Percentiles rank a stretch among this genome's conserved stretches.
Conservation (phyloP, 192 early-diverging fungal genomes). For the Mortierella claussenii region DNA sequence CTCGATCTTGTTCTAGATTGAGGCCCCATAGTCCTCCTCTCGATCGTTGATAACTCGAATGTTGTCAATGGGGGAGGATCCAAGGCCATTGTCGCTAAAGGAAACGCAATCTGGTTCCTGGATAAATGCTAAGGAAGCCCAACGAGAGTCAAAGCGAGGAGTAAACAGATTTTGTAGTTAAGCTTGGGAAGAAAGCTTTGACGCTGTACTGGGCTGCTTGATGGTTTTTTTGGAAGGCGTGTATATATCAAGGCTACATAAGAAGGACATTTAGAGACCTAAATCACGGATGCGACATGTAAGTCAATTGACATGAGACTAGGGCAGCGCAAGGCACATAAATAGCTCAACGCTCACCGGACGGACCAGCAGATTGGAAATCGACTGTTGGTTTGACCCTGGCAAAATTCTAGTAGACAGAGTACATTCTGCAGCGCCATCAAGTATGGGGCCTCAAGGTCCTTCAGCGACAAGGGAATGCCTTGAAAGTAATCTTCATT, state of each 20-base stretch:
- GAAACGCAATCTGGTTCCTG: conserved; percentile 44
- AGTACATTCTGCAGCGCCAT: conserved; percentile 26
- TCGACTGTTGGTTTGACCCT: not conserved
- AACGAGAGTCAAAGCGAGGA: conserved; percentile 8
- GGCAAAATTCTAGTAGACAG: conserved; percentile 37
- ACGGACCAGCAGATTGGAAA: conserved; percentile 39
- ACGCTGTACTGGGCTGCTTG: too few relatives aligned
- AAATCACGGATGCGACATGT: too few relatives aligned
- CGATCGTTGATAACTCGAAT: conserved; percentile 22
- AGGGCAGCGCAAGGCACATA: too few relatives aligned
- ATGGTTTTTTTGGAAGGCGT: too few relatives aligned
- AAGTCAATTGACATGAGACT: too few relatives aligned
- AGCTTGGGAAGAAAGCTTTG: too few relatives aligned
- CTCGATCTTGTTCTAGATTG: conserved; percentile 11
- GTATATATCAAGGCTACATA: too few relatives aligned
- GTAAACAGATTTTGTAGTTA: conserved; percentile 17
- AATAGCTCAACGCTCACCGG: too few relatives aligned
- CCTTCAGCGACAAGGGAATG: conserved; percentile 9
- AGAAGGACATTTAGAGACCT: too few relatives aligned
- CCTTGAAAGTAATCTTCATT: conserved; percentile 14
- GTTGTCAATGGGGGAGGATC: conserved; percentile 10
- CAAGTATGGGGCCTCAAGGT: conserved; percentile 5
- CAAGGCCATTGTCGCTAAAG: conserved; percentile 11
- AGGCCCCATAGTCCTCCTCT: not conserved
- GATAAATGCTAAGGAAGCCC: conserved; percentile 10